phyloP scores from a whole-genome alignment of 108 stramenopile genomes.

The Asterionellopsis glacialis region DNA sequence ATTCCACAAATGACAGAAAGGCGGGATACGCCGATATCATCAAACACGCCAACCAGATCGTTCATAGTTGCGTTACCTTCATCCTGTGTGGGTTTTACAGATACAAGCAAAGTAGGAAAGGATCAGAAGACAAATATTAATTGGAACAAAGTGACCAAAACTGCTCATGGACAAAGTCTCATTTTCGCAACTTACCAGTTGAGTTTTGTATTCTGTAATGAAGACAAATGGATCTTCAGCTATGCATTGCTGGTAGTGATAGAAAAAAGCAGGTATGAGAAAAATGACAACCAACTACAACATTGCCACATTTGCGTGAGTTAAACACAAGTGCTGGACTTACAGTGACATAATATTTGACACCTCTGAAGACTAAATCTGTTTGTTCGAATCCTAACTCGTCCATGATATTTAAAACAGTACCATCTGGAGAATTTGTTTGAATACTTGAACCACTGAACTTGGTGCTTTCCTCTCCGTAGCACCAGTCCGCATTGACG shows the following conservation, averaged over 20 bases:
- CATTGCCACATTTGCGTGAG: neutral
- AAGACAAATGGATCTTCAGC: conserved; percentile 23
- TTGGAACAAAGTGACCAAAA: neutral
- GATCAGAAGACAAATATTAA: neutral
- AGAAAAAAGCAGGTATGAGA: conserved; percentile 22
- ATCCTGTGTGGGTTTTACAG: neutral
- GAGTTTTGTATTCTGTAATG: conserved; percentile 16
- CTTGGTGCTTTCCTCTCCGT: too few relatives aligned
- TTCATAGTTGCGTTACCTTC: neutral
- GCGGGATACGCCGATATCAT: conserved; percentile 4
- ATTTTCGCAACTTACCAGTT: conserved; percentile 9
- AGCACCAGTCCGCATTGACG: conserved; percentile 24
- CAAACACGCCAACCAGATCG: neutral
- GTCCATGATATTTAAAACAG: conserved; percentile 19
- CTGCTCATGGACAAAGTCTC: neutral
- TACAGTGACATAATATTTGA: conserved; percentile 1
- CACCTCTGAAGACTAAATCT: neutral
- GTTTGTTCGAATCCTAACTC: neutral
- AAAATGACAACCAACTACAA: conserved; percentile 1
- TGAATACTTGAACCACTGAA: conserved; percentile 2
- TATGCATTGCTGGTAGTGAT: conserved; percentile 15
- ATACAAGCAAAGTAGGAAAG: neutral
- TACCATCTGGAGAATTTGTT: conserved; percentile 16
- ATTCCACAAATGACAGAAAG: conserved; percentile 26
- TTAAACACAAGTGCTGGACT: neutral